A percentile compares a stretch with the other conserved stretches of the same genome.
phyloP scores from a whole-genome alignment of 2,329 filamentous ascomycete genomes.

The Tolypocladium tundrense region DNA sequence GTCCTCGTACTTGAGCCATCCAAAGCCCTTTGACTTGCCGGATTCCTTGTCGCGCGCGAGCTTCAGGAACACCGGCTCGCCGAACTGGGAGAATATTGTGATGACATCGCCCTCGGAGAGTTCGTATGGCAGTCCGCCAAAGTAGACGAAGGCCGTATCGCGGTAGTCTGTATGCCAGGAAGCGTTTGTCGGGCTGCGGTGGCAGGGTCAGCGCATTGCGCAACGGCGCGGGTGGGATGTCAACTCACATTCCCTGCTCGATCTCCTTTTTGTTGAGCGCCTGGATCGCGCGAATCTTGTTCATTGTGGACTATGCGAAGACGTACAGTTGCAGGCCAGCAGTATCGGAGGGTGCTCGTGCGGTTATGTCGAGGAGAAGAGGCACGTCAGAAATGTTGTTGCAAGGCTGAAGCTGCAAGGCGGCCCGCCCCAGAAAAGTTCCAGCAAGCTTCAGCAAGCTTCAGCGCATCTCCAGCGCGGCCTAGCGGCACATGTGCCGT shows the following conservation, averaged over 20 bases:
- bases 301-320: conserved; percentile 49
- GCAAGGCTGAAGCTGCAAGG: conserved; percentile 4
- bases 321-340: background rate
- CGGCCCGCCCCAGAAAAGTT: background rate
- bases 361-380: background rate
- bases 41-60: conserved; percentile 91
- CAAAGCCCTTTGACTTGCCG: conserved; percentile 88
- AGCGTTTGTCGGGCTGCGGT: conserved; percentile 61
- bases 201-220: conserved; percentile 12
- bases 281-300: conserved; percentile 85
- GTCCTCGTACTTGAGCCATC: conserved; percentile 96
- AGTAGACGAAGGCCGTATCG: conserved; percentile 93
- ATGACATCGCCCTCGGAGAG: conserved; percentile 92
- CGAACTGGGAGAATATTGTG: conserved; percentile 94
- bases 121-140: conserved; percentile 86
- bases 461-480: background rate
- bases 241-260: conserved; percentile 71
- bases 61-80: conserved; percentile 88
- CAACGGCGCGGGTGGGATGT: background rate
- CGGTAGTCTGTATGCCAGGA: conserved; percentile 98
- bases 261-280: conserved; percentile 91
- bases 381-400: background rate
- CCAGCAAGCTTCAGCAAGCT: background rate
- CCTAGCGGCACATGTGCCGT: background rate
- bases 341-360: background rate